phyloP scores from a whole-genome alignment of 2,329 filamentous ascomycete genomes.

The Huntiella abstrusa region DNA sequence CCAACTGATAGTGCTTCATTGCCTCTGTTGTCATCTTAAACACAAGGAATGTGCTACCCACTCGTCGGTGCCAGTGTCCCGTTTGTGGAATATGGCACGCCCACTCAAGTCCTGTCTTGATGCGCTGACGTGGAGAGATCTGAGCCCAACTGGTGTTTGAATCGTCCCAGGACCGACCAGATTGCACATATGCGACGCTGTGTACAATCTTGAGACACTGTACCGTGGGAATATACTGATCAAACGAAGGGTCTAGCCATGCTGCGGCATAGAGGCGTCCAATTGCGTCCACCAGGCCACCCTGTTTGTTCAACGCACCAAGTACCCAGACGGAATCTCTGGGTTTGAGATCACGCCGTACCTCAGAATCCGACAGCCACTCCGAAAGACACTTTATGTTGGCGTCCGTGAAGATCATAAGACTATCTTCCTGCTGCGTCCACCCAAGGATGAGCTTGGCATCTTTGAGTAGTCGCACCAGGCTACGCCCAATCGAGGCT shows the following conservation, averaged over 20 bases:
- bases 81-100: constrained; percentile 18
- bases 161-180: constrained; percentile 21
- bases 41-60: constrained; percentile 23
- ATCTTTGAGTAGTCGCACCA: constrained; percentile 22
- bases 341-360: constrained; percentile 16
- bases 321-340: constrained; percentile 18
- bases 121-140: constrained; percentile 18
- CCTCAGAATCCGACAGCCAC: constrained; percentile 21
- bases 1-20: constrained; percentile 20
- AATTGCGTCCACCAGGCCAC: constrained; percentile 20
- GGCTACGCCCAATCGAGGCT: constrained; percentile 17
- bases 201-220: constrained; percentile 27
- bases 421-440: constrained; percentile 24
- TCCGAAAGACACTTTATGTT: constrained; percentile 20
- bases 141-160: constrained; percentile 21
- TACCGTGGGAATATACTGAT: constrained; percentile 21
- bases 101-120: constrained; percentile 21
- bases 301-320: constrained; percentile 14
- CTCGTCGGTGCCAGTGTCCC: constrained; percentile 21
- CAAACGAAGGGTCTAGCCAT: constrained; percentile 20
- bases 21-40: constrained; percentile 20
- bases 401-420: constrained; percentile 22
- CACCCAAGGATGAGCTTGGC: constrained; percentile 21
- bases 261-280: constrained; percentile 22
- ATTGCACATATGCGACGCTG: constrained; percentile 22